Conservation (phyloP, 2,329 filamentous ascomycete genomes). For the Xylaria sp. region DNA sequence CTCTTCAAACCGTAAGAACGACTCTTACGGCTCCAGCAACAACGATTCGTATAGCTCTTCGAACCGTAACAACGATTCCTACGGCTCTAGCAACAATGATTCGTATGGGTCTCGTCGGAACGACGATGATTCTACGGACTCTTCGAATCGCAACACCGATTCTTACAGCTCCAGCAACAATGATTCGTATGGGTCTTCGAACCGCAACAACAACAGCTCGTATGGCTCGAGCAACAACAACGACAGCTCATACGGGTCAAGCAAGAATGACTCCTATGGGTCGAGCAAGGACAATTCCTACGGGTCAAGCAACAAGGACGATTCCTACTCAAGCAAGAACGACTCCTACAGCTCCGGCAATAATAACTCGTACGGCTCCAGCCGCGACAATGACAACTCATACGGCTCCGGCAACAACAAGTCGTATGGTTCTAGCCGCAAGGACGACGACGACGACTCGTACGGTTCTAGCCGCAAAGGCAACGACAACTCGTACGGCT, state of each 20-base stretch:
- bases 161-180: conserved; percentile 25
- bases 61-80: conserved; percentile 15
- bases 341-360: conserved; percentile 10
- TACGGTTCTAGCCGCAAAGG: conserved; percentile 1
- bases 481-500: conserved; percentile 18
- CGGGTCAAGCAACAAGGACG: conserved; percentile 28
- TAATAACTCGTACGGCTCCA: conserved; percentile 28
- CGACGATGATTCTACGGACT: conserved; percentile 13
- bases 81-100: conserved; percentile 23
- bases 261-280: conserved; percentile 12
- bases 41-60: conserved; percentile 17
- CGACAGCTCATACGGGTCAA: conserved; percentile 8
- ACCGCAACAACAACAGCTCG: background rate
- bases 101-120: conserved; percentile 25
- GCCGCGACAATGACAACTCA: background rate
- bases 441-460: background rate
- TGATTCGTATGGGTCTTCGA: conserved; percentile 22
- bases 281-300: conserved; percentile 35
- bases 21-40: background rate
- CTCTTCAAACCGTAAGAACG: conserved; percentile 13
- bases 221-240: conserved; percentile 11
- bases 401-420: conserved; percentile 23
- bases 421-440: conserved; percentile 22
- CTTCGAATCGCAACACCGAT: conserved; percentile 21
- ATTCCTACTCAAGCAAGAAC: conserved; percentile 16